Evolutionary conservation across 148 eudicot genomes (phyloP).

Genomic region (Mesembryanthemum crystallinum): DNA sequence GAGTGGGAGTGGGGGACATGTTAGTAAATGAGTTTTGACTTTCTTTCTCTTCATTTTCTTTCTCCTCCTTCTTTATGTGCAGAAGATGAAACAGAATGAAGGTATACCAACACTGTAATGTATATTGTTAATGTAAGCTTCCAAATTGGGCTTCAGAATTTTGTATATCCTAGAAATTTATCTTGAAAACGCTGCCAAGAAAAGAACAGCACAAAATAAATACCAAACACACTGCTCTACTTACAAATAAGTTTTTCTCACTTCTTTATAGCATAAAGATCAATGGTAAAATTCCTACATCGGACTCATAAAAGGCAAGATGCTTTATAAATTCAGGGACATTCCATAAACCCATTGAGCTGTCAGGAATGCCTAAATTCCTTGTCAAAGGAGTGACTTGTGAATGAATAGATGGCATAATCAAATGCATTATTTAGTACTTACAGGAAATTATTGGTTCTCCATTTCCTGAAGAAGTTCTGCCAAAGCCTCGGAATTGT

Average conservation of each 20-base stretch:
- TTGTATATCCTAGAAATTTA: neutral
- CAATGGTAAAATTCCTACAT: neutral
- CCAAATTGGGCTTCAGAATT: neutral
- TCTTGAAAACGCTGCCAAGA: neutral
- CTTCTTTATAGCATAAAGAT: too few relatives aligned
- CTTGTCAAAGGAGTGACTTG: neutral
- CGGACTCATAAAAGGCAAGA: neutral
- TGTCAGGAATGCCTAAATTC: neutral
- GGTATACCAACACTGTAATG: conserved; percentile 4
- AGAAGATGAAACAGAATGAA: conserved; percentile 8
- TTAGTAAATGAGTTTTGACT: conserved; percentile 1
- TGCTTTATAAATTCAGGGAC: conserved; percentile 9
- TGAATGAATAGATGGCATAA: conserved; percentile 10
- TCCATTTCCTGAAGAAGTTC: conserved; percentile 49
- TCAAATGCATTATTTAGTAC: conserved; percentile 9
- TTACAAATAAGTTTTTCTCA: neutral
- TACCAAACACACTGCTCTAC: neutral
- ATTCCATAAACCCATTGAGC: neutral
- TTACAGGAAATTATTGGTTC: conserved; percentile 26
- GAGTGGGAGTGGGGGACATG: conserved; percentile 3
- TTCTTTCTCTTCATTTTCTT: neutral
- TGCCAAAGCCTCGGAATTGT: conserved; percentile 56
- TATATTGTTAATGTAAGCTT: neutral
- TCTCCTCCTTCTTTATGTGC: neutral
- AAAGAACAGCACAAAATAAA: neutral